Evolutionary conservation across 2,329 filamentous ascomycete species (phyloP).

Genomic region (Hypomyces perniciosus): DNA sequence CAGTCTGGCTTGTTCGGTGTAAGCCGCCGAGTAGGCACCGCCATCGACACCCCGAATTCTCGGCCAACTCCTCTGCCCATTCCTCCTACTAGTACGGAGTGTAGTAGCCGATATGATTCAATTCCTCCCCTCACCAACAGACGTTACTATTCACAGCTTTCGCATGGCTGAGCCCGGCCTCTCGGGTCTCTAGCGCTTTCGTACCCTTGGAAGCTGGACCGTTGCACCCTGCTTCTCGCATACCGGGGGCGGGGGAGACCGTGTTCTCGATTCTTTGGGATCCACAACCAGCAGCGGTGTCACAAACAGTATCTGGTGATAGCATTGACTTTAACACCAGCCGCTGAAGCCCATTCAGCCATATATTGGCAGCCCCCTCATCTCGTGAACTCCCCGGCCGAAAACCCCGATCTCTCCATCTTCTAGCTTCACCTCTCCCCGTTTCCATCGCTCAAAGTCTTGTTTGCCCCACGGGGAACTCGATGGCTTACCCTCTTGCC

Average conservation of each 20-base stretch:
- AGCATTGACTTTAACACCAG: background rate
- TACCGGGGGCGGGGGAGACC: constrained; percentile 12
- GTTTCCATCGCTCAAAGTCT: background rate
- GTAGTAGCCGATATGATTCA: background rate
- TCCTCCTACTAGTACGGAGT: background rate
- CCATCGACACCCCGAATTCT: background rate
- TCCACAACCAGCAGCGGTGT: constrained; percentile 9
- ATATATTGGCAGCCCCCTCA: background rate
- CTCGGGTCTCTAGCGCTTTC: constrained; percentile 2
- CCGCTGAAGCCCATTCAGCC: too few species aligned
- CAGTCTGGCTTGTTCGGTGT: constrained; percentile 6
- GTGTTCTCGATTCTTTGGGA: constrained; percentile 10
- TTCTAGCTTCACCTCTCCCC: background rate
- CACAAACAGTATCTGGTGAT: constrained; percentile 8
- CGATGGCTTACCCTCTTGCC: background rate
- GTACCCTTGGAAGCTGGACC: background rate
- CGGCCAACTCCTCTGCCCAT: background rate
- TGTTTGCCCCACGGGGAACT: constrained; percentile 4
- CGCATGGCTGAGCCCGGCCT: constrained; percentile 3
- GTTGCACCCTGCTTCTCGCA: background rate
- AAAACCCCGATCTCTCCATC: constrained; percentile 1
- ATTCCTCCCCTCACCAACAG: constrained; percentile 8
- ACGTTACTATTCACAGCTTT: constrained; percentile 1
- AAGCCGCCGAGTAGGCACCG: constrained; percentile 10
- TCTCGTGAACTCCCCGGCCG: constrained; percentile 6